Evolutionary conservation across 192 early-diverging fungal genomes (phyloP).

Genomic region (Oehlia diaphana): DNA sequence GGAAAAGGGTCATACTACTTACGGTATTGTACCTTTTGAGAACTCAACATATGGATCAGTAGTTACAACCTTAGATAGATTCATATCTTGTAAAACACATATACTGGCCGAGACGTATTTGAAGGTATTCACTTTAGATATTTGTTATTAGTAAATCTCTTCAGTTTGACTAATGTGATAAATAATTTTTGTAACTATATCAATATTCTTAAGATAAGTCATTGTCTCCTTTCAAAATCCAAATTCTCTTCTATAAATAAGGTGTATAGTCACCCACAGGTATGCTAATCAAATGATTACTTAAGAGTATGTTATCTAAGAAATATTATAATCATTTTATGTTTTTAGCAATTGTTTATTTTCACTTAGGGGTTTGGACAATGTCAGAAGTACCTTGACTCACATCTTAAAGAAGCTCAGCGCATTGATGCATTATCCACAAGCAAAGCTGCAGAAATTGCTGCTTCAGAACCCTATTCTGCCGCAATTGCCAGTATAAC

Average conservation of each 20-base stretch:
- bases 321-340: background rate
- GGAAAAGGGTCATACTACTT: conserved; percentile 72
- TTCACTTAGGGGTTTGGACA: conserved; percentile 74
- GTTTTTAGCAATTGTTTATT: background rate
- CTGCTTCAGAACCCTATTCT: conserved; percentile 68
- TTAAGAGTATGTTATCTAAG: background rate
- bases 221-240: conserved; percentile 75
- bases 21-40: conserved; percentile 93
- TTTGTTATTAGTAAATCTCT: too few species aligned
- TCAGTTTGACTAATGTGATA: background rate
- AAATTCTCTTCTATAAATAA: conserved; percentile 66
- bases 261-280: conserved; percentile 72
- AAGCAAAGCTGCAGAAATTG: conserved; percentile 84
- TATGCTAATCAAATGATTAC: conserved; percentile 42
- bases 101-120: conserved; percentile 83
- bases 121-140: conserved; percentile 33
- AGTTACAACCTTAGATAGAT: conserved; percentile 78
- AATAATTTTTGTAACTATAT: background rate
- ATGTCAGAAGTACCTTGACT: conserved; percentile 69
- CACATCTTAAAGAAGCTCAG: conserved; percentile 71
- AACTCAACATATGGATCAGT: conserved; percentile 92
- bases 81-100: conserved; percentile 64
- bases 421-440: conserved; percentile 80
- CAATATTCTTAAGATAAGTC: conserved; percentile 57
- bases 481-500: conserved; percentile 82